phyloP scores from a whole-genome alignment of 2,329 filamentous ascomycete genomes.

The Beauveria rudraprayagi region DNA sequence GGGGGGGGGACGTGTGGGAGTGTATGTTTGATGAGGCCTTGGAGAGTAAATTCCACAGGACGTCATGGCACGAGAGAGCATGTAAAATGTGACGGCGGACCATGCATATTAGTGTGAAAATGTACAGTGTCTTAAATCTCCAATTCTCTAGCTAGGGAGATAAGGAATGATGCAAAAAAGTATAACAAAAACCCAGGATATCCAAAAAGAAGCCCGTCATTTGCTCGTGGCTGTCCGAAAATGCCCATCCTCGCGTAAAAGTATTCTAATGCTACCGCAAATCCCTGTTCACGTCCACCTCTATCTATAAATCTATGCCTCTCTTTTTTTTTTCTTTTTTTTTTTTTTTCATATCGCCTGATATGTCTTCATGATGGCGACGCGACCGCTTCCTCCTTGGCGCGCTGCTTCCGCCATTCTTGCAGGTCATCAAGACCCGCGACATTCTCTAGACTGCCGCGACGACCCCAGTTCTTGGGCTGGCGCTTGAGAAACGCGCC shows the following conservation, averaged over 20 bases:
- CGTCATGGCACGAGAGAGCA: not conserved
- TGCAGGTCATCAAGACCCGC: conserved; percentile 39
- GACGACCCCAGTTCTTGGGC: conserved; percentile 82
- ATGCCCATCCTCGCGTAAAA: not conserved
- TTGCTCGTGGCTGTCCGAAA: not conserved
- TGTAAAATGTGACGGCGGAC: not conserved
- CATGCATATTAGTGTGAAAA: conserved; percentile 9
- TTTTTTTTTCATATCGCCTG: not conserved
- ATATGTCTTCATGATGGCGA: no score
- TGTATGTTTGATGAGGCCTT: not conserved
- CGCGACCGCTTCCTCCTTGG: not conserved
- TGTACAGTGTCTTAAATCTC: not conserved
- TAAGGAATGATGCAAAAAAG: not conserved
- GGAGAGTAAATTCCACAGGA: no score
- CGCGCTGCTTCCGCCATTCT: conserved; percentile 20
- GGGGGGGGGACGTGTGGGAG: not conserved
- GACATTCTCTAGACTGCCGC: conserved; percentile 72
- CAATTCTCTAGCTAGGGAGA: not conserved
- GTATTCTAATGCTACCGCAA: conserved; percentile 1
- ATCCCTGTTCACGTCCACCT: not conserved
- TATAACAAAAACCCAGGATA: not conserved
- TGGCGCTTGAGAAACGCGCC: conserved; percentile 90
- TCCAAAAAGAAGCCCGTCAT: not conserved
- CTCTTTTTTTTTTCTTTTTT: not conserved
- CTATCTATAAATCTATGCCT: not conserved